Conservation (phyloP, 441 rosid genomes). For the Hypseocharis bilobata region DNA sequence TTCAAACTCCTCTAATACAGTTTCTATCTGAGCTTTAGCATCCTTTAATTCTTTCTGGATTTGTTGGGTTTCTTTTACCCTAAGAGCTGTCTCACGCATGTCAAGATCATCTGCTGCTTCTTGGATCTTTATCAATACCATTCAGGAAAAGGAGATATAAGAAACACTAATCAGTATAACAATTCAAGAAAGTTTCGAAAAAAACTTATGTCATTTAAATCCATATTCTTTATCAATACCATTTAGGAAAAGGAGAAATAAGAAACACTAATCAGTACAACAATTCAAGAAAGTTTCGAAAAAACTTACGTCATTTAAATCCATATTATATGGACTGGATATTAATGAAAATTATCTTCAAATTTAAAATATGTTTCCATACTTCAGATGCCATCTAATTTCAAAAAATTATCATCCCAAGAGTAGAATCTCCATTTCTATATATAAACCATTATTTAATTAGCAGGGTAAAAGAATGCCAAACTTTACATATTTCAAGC, state of each 20-base stretch:
- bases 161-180: neutral
- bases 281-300: too few relatives aligned
- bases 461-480: neutral
- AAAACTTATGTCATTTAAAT: neutral
- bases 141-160: slow-evolving; percentile 4
- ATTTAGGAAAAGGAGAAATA: slow-evolving; percentile 5
- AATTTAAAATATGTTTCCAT: neutral
- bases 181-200: too few relatives aligned
- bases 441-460: neutral
- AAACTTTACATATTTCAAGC: neutral
- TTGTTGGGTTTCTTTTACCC: slow-evolving; percentile 47
- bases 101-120: slow-evolving; percentile 63
- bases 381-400: neutral
- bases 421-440: neutral
- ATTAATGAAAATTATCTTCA: neutral
- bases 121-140: slow-evolving; percentile 43
- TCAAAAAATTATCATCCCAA: neutral
- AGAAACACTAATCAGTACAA: neutral
- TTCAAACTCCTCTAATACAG: slow-evolving; percentile 46
- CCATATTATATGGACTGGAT: neutral
- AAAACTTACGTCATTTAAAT: neutral
- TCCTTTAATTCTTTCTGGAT: slow-evolving; percentile 47
- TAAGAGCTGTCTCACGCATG: slow-evolving; percentile 43
- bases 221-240: slow-evolving; percentile 31
- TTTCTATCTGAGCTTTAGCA: slow-evolving; percentile 44